These are phyloP conservation scores for Boletus pseudopeckii DNA, from an alignment of 768 basidiomycete genomes.

Conservation along the genomic window DNA sequence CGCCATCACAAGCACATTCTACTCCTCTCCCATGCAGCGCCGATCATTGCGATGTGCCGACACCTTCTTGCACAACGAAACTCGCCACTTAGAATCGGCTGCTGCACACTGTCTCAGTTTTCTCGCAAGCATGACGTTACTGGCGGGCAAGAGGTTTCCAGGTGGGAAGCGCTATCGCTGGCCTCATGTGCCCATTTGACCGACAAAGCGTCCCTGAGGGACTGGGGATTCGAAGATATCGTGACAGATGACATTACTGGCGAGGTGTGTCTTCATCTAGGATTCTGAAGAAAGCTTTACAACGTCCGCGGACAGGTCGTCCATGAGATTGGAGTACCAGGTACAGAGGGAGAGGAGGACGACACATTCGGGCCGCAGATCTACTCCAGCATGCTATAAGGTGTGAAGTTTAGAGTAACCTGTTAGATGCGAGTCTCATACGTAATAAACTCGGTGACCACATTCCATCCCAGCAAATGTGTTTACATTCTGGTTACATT, in stretches of 20 bases:
- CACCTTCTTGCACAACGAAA: conserved; percentile 52
- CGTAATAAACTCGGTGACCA: neutral
- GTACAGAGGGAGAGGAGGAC: conserved; percentile 57
- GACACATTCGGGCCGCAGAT: conserved; percentile 54
- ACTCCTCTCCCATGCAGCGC: conserved; percentile 74
- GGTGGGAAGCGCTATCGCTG: conserved; percentile 44
- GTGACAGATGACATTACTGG: conserved; percentile 47
- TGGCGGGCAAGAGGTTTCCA: conserved; percentile 36
- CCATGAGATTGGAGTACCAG: conserved; percentile 66
- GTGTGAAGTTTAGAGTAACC: neutral
- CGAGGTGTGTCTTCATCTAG: conserved; percentile 41
- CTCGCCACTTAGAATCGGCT: conserved; percentile 62
- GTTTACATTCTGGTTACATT: neutral
- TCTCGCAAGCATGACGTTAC: conserved; percentile 31
- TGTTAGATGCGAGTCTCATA: neutral
- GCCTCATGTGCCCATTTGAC: conserved; percentile 56
- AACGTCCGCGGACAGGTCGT: conserved; percentile 48
- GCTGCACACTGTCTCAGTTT: conserved; percentile 67
- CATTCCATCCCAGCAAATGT: neutral
- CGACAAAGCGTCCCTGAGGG: conserved; percentile 54
- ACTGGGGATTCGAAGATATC: conserved; percentile 83
- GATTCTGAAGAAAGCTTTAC: neutral
- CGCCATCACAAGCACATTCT: conserved; percentile 50
- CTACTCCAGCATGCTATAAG: conserved; percentile 19
- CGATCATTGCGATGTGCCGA: conserved; percentile 62